Evolutionary conservation across 1,139 yeast genomes (phyloP), one percentile per base, ranked within the genome.

Genomic region (Geotrichum phurueaensis): DNA sequence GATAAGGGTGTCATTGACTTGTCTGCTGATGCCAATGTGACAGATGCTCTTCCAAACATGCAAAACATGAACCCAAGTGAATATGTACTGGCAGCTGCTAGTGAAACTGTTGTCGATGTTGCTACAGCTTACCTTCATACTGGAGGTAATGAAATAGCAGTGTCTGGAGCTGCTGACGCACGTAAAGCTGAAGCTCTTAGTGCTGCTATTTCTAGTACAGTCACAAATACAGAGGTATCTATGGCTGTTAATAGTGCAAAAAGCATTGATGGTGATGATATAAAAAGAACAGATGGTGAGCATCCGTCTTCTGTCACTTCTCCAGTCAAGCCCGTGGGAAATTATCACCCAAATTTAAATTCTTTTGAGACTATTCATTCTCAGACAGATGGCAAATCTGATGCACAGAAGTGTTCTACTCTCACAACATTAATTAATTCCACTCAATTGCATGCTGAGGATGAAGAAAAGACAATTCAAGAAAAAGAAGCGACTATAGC

Each of bases 331-430:
- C 15, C 56, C 36, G 48, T 29, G 15, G 33, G 33, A 12, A 20
- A 56, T 15, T 15, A 23, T 23, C 47, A n/a, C 22, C 50, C 49
- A 13, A n/a, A 22, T 5, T 6, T 6, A 4, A 18, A 10, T 10
- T 45, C 20, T n/a, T 20, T 20, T 7, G 58, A 20, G 3, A 47
- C 13, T 65, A 31, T 62, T 60, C 54, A 64, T 66, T 39, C 43
- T 5, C 23, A 51, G 43, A 7, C 45, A 29, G 13, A 18, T 22
- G 47, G 7, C 23, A 51, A 39, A 5, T n/a, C n/a, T n/a, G 20
- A 39, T 15, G 45, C 6, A n/a, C n/a, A 39, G 15, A 39, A 18
- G 9, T n/a, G 15, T 39, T 7, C 2, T 39, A 39, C 20, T 5
- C 15, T 15, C n/a, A 4, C 45, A 15, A 5, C n/a, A n/a, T 15